A percentile compares a stretch with the other conserved stretches of the same genome.
phyloP scores from a whole-genome alignment of 2,329 filamentous ascomycete species.

The Colletotrichum sp. region DNA sequence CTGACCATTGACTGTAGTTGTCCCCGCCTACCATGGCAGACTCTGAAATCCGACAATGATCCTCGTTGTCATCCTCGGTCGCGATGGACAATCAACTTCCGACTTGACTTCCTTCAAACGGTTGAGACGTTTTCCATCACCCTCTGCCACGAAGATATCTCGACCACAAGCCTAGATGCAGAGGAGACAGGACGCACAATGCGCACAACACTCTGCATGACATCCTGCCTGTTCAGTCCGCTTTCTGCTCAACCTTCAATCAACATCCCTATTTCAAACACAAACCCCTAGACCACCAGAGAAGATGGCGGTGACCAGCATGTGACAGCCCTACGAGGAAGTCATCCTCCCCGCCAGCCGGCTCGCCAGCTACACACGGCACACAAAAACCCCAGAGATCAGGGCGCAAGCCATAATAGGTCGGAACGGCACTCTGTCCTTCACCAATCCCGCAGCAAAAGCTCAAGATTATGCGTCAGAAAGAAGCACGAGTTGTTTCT shows the following conservation, averaged over 20 bases:
- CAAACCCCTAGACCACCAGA: not conserved
- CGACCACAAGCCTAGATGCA: not conserved
- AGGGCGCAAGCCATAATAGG: not conserved
- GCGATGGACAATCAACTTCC: not conserved
- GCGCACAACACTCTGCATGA: not conserved
- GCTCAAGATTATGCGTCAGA: no score
- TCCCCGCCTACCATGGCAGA: not conserved
- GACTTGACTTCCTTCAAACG: not conserved
- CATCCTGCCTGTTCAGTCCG: not conserved
- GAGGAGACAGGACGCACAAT: not conserved
- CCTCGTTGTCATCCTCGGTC: not conserved
- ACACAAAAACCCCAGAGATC: not conserved
- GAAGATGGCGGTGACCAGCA: not conserved
- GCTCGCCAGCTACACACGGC: not conserved
- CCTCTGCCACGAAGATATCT: not conserved
- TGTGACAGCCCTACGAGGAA: not conserved
- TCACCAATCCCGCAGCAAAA: not conserved
- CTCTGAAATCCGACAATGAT: not conserved
- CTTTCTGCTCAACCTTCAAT: not conserved
- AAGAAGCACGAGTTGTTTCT: no score
- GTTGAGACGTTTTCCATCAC: not conserved
- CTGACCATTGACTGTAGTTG: not conserved
- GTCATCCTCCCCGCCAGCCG: not conserved
- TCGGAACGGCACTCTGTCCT: not conserved
- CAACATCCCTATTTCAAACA: not conserved